Base-by-base conservation (phyloP, 495 filamentous ascomycete species). In the Sporormia fimetaria region DNA sequence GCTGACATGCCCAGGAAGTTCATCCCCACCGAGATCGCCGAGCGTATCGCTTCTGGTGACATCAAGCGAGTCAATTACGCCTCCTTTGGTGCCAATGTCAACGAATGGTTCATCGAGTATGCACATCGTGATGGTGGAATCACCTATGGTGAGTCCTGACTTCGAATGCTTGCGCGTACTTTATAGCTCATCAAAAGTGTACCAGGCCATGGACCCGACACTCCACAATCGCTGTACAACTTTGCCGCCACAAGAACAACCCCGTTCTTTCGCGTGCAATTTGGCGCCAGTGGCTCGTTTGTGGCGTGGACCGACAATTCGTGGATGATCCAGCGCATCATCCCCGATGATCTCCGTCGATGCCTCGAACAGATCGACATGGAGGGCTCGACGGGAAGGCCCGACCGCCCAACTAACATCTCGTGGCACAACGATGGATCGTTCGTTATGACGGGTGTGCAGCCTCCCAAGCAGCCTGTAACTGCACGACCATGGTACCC, bases 41-140 rank as follows among this genome's bases (percentile, higher is more conserved):
- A 15, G 10, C 25, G 30, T 24, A n/a, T 48, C 33, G 2, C 14
- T 11, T n/a, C 10, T 12, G 31, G 32, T 10, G 5, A 15, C 4
- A 24, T 42, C 16, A 41, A 37, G 23, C 25, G 22, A 15, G 31
- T 48, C 20, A 14, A 20, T 10, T 48, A 32, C 15, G 44, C 24
- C 10, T 48, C 44, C 5, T 48, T 42, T 35, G 44, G 37, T 10
- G 9, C 17, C 24, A 11, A 25, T 22, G 5, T 8, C 0, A 23
- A 40, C n/a, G 35, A 30, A 1, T 47, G 22, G 11, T 48, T 48
- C 21, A 23, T 42, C 15, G 20, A 42, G 1, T 23, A 3, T 24
- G 20, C 20, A 17, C n/a, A n/a, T n/a, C n/a, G n/a, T n/a, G n/a
- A n/a, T n/a, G n/a, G n/a, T n/a, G n/a, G n/a, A n/a, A n/a, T n/a